Base-by-base conservation (phyloP, 2,329 filamentous ascomycete species). In the Huntiella omanensis region DNA sequence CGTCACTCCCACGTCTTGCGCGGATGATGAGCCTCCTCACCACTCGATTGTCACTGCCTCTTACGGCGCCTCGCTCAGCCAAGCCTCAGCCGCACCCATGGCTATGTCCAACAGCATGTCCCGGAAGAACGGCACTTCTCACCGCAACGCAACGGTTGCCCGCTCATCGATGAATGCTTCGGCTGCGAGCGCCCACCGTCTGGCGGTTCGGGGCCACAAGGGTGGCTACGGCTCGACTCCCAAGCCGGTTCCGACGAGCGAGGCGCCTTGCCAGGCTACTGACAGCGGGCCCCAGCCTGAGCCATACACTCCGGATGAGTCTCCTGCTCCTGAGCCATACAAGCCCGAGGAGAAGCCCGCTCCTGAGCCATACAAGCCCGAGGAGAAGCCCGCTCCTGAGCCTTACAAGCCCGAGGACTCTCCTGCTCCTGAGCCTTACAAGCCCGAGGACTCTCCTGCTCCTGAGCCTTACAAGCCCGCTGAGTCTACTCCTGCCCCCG, bases 191-290 rank as follows among this genome's bases (percentile, higher is more conserved):
- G 44, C 48, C 48, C 48, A 49, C 48, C 48, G 43, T 49, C 48
- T 49, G 44, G 48, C 43, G 43, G 48, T 34, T 49, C 43, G 48
- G 48, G 48, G 43, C 48, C 48, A 49, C 48, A 49, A 49, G 48
- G 40, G 48, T 49, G 48, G 48, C 48, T 49, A 49, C 48, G 43
- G 40, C 48, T 43, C 48, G 40, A 46, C 48, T 49, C 48, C 48
- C 42, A 40, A 49, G 48, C 48, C 48, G 46, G 48, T 45, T 46
- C 48, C 48, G 48, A 47, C 44, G 48, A 49, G 44, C 42, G 48
- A 49, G 38, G 47, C 46, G 43, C 43, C 48, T 39, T 49, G 48
- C 40, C 43, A 46, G 39, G 34, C 48, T 8, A 45, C 45, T 28
- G 43, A 44, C 22, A 45, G 17, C 39, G 43, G 46, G 43, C 48